phyloP scores from a whole-genome alignment of 768 basidiomycete species.

The Suillus fuscotomentosus region DNA sequence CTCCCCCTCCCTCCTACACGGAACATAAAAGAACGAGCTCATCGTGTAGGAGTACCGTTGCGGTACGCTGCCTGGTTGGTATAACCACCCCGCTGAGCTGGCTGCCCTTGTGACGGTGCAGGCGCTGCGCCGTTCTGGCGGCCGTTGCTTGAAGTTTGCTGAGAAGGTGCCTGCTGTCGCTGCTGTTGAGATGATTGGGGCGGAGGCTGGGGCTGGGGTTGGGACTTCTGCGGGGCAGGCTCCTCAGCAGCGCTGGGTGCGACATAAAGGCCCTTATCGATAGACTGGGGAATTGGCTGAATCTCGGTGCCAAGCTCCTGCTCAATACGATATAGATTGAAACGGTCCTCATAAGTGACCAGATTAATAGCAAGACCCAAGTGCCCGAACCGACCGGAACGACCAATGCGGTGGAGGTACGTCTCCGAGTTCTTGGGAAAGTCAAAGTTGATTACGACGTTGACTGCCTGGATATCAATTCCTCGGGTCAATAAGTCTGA shows the following conservation, averaged over 20 bases:
- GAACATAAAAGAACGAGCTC: slow-evolving; percentile 9
- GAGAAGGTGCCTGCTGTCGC: slow-evolving; percentile 26
- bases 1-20: neutral
- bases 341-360: slow-evolving; percentile 96
- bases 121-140: slow-evolving; percentile 25
- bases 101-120: slow-evolving; percentile 20
- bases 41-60: slow-evolving; percentile 27
- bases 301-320: slow-evolving; percentile 99
- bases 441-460: slow-evolving; percentile 99
- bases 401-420: slow-evolving; percentile 97
- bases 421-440: slow-evolving; percentile 99
- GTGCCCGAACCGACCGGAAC: slow-evolving; percentile 96
- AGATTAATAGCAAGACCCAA: slow-evolving; percentile 96
- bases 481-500: slow-evolving; percentile 96
- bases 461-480: slow-evolving; percentile 99
- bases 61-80: slow-evolving; percentile 26
- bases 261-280: slow-evolving; percentile 93
- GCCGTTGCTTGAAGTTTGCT: slow-evolving; percentile 27
- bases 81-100: slow-evolving; percentile 18
- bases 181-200: slow-evolving; percentile 31
- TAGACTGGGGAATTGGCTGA: slow-evolving; percentile 86
- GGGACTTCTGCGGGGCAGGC: slow-evolving; percentile 41
- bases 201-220: slow-evolving; percentile 35
- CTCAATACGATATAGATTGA: slow-evolving; percentile 97
- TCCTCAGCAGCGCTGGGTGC: slow-evolving; percentile 59